Evolutionary conservation across 2,329 filamentous ascomycete genomes (phyloP), one percentile per base, ranked within the genome.

Genomic region (Cordyceps cicadae): DNA sequence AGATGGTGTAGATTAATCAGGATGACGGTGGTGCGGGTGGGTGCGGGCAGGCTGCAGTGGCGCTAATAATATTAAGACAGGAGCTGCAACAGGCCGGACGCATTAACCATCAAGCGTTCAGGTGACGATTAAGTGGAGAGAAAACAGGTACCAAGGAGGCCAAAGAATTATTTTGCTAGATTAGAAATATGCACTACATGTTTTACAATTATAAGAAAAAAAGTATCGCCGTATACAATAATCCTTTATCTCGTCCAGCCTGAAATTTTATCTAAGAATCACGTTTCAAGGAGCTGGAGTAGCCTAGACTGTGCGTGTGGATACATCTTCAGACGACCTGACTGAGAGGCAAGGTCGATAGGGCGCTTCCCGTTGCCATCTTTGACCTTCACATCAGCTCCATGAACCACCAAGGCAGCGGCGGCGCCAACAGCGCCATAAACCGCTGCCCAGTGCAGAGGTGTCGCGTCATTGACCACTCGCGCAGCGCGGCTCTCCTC

Each of bases 21-120:
- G 54, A 49, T 59, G 49, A 50, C 21, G 49, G 55, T 19, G 52
- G 50, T 48, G 45, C 19, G 37, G 34, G 55, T 58, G 55, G 43
- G 46, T 21, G 55, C 17, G 55, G 41, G 43, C 54, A 58, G 54
- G 55, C 45, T 50, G 17, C 46, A 46, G 39, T n/a, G 39, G 49
- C 56, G 56, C 48, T 59, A 59, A 59, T 29, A 29, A 29, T 29
- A 29, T 24, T 24, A 24, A 4, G 32, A 59, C 48, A 45, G 46
- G 49, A 52, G 24, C 55, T 43, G 55, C 34, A 17, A 39, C 56
- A 48, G 39, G 49, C 56, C 56, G 49, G 49, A 59, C 53, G 58
- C 51, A 60, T 37, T 24, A 29, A 49, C 50, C 34, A 34, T 17
- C 29, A 15, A 48, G 6, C 17, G 46, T 17, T 6, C 14, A 50